These are phyloP conservation scores for Rhodosporidiobolus sp. DNA, from an alignment of 768 basidiomycete species.

Conservation along the genomic window DNA sequence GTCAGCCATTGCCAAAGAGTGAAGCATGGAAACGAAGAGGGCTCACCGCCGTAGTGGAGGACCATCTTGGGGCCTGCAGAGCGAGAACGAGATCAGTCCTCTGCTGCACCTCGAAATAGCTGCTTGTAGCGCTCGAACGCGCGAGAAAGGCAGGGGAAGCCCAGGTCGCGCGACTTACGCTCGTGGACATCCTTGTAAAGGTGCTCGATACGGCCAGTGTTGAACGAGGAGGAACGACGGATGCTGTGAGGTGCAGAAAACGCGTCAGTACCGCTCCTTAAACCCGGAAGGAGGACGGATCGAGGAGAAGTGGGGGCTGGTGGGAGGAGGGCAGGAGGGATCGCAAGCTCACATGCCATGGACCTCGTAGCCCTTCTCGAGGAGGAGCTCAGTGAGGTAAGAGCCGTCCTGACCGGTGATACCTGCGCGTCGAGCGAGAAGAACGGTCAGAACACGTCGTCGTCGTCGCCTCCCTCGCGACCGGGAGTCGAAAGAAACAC, in stretches of 20 bases:
- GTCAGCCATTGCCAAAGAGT: neutral
- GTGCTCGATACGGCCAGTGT: conserved; percentile 90
- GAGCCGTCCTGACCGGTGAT: conserved; percentile 97
- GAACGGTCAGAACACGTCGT: too few species aligned
- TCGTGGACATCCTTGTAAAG: conserved; percentile 90
- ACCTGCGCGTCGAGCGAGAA: conserved; percentile 54
- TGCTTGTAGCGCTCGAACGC: too few species aligned
- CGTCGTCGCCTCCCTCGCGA: too few species aligned
- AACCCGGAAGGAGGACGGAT: too few species aligned
- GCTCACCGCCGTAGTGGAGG: conserved; percentile 47
- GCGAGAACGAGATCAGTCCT: too few species aligned
- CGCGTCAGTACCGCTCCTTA: neutral
- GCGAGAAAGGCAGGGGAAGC: too few species aligned
- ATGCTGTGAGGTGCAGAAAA: conserved; percentile 61
- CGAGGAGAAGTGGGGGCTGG: neutral
- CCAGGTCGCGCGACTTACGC: conserved; percentile 56
- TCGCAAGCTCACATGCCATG: conserved; percentile 46
- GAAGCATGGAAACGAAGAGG: neutral
- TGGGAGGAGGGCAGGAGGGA: neutral
- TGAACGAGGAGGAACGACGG: conserved; percentile 95
- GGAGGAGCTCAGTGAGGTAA: conserved; percentile 68
- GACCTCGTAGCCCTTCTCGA: conserved; percentile 52
- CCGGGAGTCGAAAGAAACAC: conserved; percentile 39
- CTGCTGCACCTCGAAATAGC: too few species aligned
- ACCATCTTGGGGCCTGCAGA: conserved; percentile 47